Conservation (phyloP, 345 rosid species). For the Citrus sinensis region DVS_A1.0 CM039167.1:1668501-1669000, state of each 20-base stretch:
- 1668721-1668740: constrained; percentile 28
- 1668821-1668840: constrained; percentile 16
- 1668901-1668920: constrained; percentile 15
- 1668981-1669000: constrained; percentile 40
- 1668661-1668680: constrained; percentile 28
- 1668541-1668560: constrained; percentile 47
- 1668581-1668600: constrained; percentile 9
- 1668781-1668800: constrained; percentile 28
- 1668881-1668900: constrained; percentile 13
- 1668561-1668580: constrained; percentile 14
- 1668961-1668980: constrained; percentile 37
- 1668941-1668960: constrained; percentile 28
- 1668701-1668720: constrained; percentile 35
- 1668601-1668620: constrained; percentile 7
- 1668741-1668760: constrained; percentile 17
- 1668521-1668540: constrained; percentile 37
- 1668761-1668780: constrained; percentile 31
- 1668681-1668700: constrained; percentile 24
- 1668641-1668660: constrained; percentile 29
- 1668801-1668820: constrained; percentile 17
- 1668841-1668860: constrained; percentile 26
- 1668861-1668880: constrained; percentile 20
- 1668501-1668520: constrained; percentile 43
- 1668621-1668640: constrained; percentile 27
- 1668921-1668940: constrained; percentile 25